These are phyloP conservation scores for Gaertneriomyces semiglobifer DNA, from an alignment of 192 early-diverging fungal species.

Conservation along the genomic window DNA sequence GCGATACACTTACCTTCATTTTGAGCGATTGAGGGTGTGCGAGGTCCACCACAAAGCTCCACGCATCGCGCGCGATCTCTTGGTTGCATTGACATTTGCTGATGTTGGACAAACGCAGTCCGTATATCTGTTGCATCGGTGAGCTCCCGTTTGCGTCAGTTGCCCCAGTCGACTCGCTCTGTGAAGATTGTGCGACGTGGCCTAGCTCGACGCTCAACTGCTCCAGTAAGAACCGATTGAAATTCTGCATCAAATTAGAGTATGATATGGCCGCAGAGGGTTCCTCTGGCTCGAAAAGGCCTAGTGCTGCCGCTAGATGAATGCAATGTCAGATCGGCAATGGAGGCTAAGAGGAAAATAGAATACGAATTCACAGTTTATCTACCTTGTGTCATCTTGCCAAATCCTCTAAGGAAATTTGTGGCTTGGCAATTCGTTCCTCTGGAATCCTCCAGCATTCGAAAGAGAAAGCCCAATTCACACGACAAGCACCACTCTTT, in stretches of 20 bases:
- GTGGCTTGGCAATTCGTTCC: slow-evolving; percentile 94
- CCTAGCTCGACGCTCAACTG: slow-evolving; percentile 75
- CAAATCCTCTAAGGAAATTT: slow-evolving; percentile 83
- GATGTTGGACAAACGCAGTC: slow-evolving; percentile 57
- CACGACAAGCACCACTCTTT: slow-evolving; percentile 82
- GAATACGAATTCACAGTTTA: background rate
- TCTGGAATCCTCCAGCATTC: slow-evolving; percentile 84
- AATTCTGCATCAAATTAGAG: slow-evolving; percentile 77
- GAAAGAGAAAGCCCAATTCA: slow-evolving; percentile 89
- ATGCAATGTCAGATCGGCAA: background rate
- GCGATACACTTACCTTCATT: slow-evolving; percentile 31
- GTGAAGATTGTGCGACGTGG: background rate
- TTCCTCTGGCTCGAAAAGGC: slow-evolving; percentile 82
- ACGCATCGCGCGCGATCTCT: slow-evolving; percentile 57
- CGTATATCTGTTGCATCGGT: slow-evolving; percentile 57
- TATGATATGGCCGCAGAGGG: slow-evolving; percentile 59
- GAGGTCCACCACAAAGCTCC: slow-evolving; percentile 83
- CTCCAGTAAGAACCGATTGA: slow-evolving; percentile 87
- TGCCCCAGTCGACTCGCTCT: no score
- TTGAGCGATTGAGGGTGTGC: slow-evolving; percentile 49
- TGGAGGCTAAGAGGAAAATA: background rate
- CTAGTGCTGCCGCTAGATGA: slow-evolving; percentile 68
- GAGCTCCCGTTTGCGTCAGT: background rate
- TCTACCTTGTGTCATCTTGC: slow-evolving; percentile 76
- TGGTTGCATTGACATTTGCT: slow-evolving; percentile 70